phyloP scores from a whole-genome alignment of 805 yeast genomes.

The Cyberlindnera xishuangbannaensis region DNA sequence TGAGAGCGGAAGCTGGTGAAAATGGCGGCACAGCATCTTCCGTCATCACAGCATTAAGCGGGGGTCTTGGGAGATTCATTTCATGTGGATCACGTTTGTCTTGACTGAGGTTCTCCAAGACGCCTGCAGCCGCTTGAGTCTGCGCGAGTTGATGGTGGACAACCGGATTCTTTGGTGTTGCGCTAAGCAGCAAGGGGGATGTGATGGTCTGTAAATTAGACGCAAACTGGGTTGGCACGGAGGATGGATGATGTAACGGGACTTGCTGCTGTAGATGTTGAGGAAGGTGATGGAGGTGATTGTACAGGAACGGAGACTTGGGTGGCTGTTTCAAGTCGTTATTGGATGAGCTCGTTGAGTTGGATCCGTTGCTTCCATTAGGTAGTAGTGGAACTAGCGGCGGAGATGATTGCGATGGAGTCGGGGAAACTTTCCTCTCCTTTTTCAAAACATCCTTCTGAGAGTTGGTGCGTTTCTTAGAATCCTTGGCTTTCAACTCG shows the following conservation, averaged over 20 bases:
- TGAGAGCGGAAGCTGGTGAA: conserved; percentile 22
- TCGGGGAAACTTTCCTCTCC: conserved; percentile 11
- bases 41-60: no score
- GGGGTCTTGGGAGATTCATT: conserved; percentile 2
- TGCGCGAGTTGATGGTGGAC: conserved; percentile 30
- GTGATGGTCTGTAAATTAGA: conserved; percentile 58
- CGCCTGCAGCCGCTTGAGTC: conserved; percentile 28
- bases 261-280: conserved; percentile 25
- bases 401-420: conserved; percentile 27
- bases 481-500: conserved; percentile 18
- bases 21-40: conserved; percentile 17
- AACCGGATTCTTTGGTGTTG: conserved; percentile 28
- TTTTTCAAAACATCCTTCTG: conserved; percentile 3
- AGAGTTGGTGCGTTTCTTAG: conserved; percentile 10
- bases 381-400: conserved; percentile 37
- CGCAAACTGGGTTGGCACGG: conserved; percentile 68
- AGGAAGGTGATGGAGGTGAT: conserved; percentile 25
- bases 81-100: conserved; percentile 13
- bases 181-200: conserved; percentile 55
- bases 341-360: background rate
- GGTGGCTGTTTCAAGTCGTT: conserved; percentile 9
- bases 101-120: conserved; percentile 21
- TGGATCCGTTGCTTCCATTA: conserved; percentile 17
- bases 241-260: conserved; percentile 47
- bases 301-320: conserved; percentile 18